A percentile compares a stretch with the other conserved stretches of the same genome.
Evolutionary conservation across 2,329 filamentous ascomycete species (phyloP).

Genomic region (Paramyrothecium roridum): DNA sequence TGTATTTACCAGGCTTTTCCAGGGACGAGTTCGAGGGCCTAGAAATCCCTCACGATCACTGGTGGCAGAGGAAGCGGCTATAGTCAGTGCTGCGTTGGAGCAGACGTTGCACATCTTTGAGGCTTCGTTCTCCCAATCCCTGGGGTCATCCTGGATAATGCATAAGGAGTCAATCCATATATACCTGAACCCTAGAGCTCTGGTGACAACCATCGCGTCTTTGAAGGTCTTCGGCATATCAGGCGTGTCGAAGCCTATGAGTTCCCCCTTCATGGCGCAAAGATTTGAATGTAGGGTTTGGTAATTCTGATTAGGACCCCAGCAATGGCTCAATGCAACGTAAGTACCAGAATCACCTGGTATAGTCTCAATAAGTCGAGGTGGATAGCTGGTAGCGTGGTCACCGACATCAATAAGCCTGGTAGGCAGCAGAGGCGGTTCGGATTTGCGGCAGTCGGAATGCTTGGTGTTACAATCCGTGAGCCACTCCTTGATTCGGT

Average conservation of each 20-base stretch:
- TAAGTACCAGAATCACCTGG: background rate
- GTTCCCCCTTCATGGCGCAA: background rate
- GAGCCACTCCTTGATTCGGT: background rate
- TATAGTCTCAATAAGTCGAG: background rate
- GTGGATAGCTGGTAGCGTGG: background rate
- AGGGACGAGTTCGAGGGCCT: background rate
- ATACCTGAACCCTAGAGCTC: background rate
- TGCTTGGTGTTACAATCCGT: background rate
- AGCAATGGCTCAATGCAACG: background rate
- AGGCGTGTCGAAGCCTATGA: background rate
- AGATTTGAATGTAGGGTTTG: background rate
- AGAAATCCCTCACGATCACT: background rate
- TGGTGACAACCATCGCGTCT: background rate
- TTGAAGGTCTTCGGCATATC: background rate
- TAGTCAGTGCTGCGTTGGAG: background rate
- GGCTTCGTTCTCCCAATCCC: background rate
- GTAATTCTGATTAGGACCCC: background rate
- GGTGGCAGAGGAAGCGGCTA: background rate
- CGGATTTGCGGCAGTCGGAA: background rate
- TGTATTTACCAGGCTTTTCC: background rate
- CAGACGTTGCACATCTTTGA: background rate
- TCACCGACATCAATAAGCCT: background rate
- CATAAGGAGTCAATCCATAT: background rate
- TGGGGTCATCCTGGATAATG: background rate
- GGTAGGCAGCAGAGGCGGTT: background rate